Percentiles rank a stretch among this genome's conserved stretches.
Evolutionary conservation across 768 basidiomycete species (phyloP).

Genomic region (Candolleomyces efflorescens): DNA sequence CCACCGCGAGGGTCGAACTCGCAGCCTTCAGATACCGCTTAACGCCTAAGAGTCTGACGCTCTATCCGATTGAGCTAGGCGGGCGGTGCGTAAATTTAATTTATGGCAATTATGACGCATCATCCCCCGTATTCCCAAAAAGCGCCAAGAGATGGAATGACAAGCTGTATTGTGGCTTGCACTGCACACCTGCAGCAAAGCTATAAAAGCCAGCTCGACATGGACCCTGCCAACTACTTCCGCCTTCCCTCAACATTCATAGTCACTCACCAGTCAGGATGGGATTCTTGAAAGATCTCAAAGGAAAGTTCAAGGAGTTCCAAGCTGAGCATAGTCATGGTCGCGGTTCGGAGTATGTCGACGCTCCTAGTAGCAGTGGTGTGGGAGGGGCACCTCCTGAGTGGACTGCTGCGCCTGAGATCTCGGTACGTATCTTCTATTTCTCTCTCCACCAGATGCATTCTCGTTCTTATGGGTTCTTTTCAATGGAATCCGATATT

Average conservation of each 20-base stretch:
- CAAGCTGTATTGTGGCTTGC: too few relatives aligned
- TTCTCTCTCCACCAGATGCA: not conserved
- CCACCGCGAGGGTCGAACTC: slow-evolving; percentile 85
- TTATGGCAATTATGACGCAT: too few relatives aligned
- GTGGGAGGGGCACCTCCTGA: slow-evolving; percentile 36
- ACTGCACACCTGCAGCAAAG: too few relatives aligned
- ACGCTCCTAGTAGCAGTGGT: not conserved
- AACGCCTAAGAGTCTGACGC: slow-evolving; percentile 43
- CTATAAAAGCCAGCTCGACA: too few relatives aligned
- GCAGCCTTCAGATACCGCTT: slow-evolving; percentile 67
- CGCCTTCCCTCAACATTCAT: not conserved
- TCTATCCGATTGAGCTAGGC: slow-evolving; percentile 61
- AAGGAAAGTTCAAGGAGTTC: not conserved
- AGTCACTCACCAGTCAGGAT: slow-evolving; percentile 1
- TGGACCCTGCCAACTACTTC: not conserved
- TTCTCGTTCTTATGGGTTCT: not conserved
- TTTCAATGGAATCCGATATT: not conserved
- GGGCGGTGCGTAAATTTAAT: slow-evolving; percentile 22
- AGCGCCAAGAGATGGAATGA: too few relatives aligned
- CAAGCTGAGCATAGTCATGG: not conserved
- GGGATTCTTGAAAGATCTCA: slow-evolving; percentile 9
- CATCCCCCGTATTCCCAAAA: not conserved
- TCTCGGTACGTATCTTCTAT: slow-evolving; percentile 25
- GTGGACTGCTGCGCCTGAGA: slow-evolving; percentile 60
- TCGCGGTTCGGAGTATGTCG: not conserved